Percentiles rank a stretch among this genome's conserved stretches.
These are phyloP conservation scores for Thielaviopsis punctulata DNA, from an alignment of 2,329 filamentous ascomycete species.

Conservation along the genomic window DNA sequence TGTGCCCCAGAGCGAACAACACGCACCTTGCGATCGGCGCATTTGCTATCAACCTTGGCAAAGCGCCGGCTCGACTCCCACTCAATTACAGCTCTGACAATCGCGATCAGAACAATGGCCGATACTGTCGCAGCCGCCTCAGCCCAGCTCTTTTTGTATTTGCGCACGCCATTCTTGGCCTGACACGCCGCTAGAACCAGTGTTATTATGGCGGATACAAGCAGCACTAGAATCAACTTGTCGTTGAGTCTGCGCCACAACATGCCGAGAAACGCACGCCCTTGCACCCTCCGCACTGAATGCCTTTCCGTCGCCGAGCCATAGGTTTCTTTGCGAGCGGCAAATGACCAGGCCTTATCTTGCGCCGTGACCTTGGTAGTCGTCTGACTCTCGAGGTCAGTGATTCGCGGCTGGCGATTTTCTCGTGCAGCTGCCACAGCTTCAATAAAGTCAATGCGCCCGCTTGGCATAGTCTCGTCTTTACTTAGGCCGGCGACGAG, in stretches of 20 bases:
- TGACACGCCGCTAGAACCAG: constrained; percentile 61
- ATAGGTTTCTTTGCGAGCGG: constrained; percentile 1
- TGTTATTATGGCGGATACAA: constrained; percentile 55
- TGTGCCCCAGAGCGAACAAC: constrained; percentile 59
- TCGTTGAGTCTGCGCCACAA: constrained; percentile 67
- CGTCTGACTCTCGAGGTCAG: constrained; percentile 3
- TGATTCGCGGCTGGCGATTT: constrained; percentile 17
- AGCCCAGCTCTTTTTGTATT: constrained; percentile 56
- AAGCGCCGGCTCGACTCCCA: constrained; percentile 73
- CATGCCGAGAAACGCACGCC: constrained; percentile 4
- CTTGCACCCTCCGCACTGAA: not conserved
- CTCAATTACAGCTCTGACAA: constrained; percentile 63
- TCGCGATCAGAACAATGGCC: constrained; percentile 58
- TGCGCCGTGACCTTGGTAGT: not conserved
- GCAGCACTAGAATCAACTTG: constrained; percentile 58
- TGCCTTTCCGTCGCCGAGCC: not conserved
- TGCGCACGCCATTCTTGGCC: constrained; percentile 35
- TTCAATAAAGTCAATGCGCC: constrained; percentile 30
- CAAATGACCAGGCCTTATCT: not conserved
- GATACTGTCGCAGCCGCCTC: constrained; percentile 67
- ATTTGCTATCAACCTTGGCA: constrained; percentile 64
- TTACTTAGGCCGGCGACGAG: constrained; percentile 28
- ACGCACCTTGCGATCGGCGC: constrained; percentile 58
- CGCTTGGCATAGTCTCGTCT: constrained; percentile 31
- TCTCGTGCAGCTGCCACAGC: constrained; percentile 24